Evolutionary conservation across 257 asterid genomes (phyloP).

Genomic region (Ophiorrhiza pumila): DNA sequence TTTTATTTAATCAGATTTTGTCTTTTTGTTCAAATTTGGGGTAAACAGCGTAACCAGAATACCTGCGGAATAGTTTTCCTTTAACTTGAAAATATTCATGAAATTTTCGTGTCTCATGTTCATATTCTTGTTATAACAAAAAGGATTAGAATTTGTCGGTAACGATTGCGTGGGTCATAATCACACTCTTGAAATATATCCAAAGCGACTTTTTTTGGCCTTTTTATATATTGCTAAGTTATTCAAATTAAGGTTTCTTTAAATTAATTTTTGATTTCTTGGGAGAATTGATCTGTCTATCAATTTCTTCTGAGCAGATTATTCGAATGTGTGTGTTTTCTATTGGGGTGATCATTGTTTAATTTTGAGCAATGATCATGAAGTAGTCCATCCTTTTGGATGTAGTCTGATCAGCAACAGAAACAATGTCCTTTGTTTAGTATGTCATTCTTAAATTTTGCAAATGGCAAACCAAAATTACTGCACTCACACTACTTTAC

Average conservation of each 20-base stretch:
- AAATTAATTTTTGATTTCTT: constrained; percentile 1
- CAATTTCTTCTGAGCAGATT: not conserved
- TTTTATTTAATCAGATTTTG: constrained; percentile 1
- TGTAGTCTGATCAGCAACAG: not conserved
- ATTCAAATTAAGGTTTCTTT: not conserved
- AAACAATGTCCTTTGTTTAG: not conserved
- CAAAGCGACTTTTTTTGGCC: not conserved
- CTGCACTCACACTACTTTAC: too few relatives aligned
- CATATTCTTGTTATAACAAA: constrained; percentile 12
- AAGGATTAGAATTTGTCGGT: constrained; percentile 4
- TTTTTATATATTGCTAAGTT: not conserved
- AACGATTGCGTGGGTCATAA: constrained; percentile 16
- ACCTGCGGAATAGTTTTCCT: not conserved
- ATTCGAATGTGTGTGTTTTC: not conserved
- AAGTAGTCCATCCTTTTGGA: not conserved
- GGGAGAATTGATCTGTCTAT: not conserved
- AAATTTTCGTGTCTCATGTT: not conserved
- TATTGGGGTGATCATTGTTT: not conserved
- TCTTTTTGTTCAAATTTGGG: not conserved
- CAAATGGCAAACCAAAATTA: not conserved
- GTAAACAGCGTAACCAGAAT: not conserved
- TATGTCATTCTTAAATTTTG: not conserved
- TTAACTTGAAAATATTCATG: too few relatives aligned
- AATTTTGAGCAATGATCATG: not conserved
- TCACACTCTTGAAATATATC: not conserved